Evolutionary conservation across 371 early-diverging fungal species (phyloP).

Genomic region (Saksenaea vasiformis): DNA sequence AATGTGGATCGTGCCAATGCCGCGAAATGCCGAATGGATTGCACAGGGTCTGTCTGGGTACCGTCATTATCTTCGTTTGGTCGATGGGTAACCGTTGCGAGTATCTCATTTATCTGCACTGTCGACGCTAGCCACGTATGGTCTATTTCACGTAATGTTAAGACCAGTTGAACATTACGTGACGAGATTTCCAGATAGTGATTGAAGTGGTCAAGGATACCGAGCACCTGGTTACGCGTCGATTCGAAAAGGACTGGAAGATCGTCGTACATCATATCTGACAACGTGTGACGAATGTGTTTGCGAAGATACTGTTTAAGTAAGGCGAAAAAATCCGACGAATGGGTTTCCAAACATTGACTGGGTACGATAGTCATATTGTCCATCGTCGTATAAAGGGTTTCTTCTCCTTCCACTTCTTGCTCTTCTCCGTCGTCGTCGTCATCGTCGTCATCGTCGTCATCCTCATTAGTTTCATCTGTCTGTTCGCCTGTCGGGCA

Average conservation of each 20-base stretch:
- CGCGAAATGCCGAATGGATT: slow-evolving; percentile 16
- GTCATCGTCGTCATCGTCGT: background rate
- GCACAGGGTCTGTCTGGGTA: slow-evolving; percentile 2
- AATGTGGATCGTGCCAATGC: slow-evolving; percentile 13
- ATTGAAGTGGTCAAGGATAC: slow-evolving; percentile 19
- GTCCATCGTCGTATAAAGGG: background rate
- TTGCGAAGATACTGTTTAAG: slow-evolving; percentile 17
- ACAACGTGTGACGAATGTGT: slow-evolving; percentile 15
- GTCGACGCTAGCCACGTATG: slow-evolving; percentile 4
- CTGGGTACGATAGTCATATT: slow-evolving; percentile 6
- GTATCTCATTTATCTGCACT: slow-evolving; percentile 9
- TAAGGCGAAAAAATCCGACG: slow-evolving; percentile 14
- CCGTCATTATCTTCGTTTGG: background rate
- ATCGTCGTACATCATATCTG: slow-evolving; percentile 17
- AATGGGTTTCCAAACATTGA: slow-evolving; percentile 13
- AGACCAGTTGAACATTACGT: slow-evolving; percentile 9
- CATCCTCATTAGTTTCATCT: background rate
- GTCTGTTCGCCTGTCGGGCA: background rate
- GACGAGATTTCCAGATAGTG: slow-evolving; percentile 4
- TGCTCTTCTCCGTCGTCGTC: background rate
- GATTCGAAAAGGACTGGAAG: slow-evolving; percentile 15
- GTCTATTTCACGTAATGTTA: slow-evolving; percentile 2
- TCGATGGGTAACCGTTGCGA: slow-evolving; percentile 14
- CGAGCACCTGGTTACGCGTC: slow-evolving; percentile 14
- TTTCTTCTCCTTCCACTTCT: background rate